Evolutionary conservation across 1,284 basidiomycete genomes (phyloP), one percentile per base, ranked within the genome.

Genomic region (Trametes versicolor): DNA sequence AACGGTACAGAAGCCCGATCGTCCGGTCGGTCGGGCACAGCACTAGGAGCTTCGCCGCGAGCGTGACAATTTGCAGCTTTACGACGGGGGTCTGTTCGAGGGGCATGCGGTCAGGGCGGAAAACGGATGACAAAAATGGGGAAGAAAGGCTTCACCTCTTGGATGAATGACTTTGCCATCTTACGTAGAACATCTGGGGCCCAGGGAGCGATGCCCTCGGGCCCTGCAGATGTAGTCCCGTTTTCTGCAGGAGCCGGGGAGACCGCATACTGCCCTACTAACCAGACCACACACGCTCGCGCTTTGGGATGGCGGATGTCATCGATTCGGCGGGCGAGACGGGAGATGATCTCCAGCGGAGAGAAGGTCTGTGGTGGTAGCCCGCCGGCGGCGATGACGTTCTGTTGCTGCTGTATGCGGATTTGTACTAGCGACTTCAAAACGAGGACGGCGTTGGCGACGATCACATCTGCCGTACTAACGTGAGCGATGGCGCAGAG

Each of bases 141-240:
- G 29, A 53, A 37, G 5, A 29, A 2, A 25, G 2, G 7, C 15
- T 71, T 36, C 62, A 92, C 93, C 84, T 97, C 95, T 37, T 82
- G 72, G 9, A 74, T 74, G 73, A 97, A 98, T 0, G 84, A 83
- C 73, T 91, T 94, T 0, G 89, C 89, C 7, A 87, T 81, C 71
- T 90, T 90, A 21, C 96, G 82, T 10, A 97, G 79, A 4, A 96
- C 87, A 73, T 98, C 96, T 0, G 96, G 94, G 0, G 91, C 94
- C 93, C 93, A 96, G 23, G 79, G 75, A 7, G 81, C 83, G 19
- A 89, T 72, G 6, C 87, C 86, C 53, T 87, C 83, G 5, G 83
- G 70, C 1, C 69, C 71, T 10, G 43, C 53, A 1, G 65, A 62
- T 1, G 47, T 53, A 19, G 54, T 56, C 2, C 70, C 73, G 63